phyloP scores from a whole-genome alignment of 169 alveolate species.

The Eimeria praecox region DNA sequence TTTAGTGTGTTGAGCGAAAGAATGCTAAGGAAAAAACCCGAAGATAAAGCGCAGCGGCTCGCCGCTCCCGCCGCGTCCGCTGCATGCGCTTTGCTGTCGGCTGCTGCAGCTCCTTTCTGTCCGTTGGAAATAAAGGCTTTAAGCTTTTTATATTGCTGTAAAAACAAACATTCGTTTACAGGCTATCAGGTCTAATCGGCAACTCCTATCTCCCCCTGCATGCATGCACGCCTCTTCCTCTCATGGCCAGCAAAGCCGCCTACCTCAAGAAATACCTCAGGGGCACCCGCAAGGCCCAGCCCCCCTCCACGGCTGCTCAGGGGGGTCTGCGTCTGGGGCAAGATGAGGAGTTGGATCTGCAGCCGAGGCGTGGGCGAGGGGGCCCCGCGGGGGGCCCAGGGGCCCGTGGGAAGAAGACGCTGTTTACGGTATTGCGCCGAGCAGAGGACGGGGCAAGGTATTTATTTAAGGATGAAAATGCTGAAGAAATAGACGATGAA shows the following conservation, averaged over 20 bases:
- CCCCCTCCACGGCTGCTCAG: background rate
- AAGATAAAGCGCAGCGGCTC: background rate
- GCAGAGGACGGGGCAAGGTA: constrained; percentile 36
- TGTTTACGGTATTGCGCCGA: constrained; percentile 36
- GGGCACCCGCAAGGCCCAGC: constrained; percentile 55
- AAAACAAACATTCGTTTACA: no score
- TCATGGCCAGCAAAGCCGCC: constrained; percentile 53
- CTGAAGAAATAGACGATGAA: background rate
- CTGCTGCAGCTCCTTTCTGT: background rate
- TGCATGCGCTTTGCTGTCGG: background rate
- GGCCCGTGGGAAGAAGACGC: constrained; percentile 9
- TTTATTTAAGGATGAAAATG: constrained; percentile 11
- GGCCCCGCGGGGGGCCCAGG: constrained; percentile 17
- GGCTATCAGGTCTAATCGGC: no score
- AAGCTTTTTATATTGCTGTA: no score
- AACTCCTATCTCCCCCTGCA: background rate
- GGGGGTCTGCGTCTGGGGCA: constrained; percentile 39
- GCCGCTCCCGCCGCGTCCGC: background rate
- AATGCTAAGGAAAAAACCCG: background rate
- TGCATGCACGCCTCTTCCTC: background rate
- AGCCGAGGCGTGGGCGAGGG: background rate
- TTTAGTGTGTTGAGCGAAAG: background rate
- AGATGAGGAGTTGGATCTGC: constrained; percentile 35
- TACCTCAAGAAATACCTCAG: constrained; percentile 53
- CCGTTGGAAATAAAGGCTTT: no score